Evolutionary conservation across 2,329 filamentous ascomycete species (phyloP), one percentile per base, ranked within the genome.

Genomic region (Chrysoporthe austroafricana): DNA sequence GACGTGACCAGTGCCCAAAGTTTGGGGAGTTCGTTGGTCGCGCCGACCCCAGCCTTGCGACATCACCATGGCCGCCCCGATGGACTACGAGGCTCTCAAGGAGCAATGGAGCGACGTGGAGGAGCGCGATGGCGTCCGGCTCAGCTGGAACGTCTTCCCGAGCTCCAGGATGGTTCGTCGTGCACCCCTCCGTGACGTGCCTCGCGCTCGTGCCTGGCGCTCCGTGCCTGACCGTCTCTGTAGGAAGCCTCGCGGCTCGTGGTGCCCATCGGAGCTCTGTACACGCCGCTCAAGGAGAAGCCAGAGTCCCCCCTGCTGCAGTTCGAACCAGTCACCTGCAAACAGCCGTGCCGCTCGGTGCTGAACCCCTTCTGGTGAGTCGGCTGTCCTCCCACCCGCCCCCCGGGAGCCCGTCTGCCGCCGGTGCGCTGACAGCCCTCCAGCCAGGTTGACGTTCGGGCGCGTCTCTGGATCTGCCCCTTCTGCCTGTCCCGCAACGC

Each of bases 61-160:
- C 54, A 63, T 52, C 58, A 66, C 43, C 59, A 70, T 70, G 68
- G 63, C 65, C 26, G 69, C 67, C 21, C 56, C 67, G 60, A 97
- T 97, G 94, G 94, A 97, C 79, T 97, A 93, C 85, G 94, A 97
- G 80, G 87, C 90, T 73, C 83, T 97, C 73, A 97, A 97, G 83
- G 94, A 97, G 81, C 91, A 95, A 83, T 97, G 94, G 94, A 93
- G 91, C 76, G 94, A 97, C 79, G 90, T 97, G 68, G 96, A 99
- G 84, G 96, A 99, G 77, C 90, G 93, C 74, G 96, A 99, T 88
- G 96, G 96, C 70, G 89, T 98, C 76, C 90, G 96, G 71, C 86
- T 99, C 73, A 97, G 95, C 82, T 99, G 96, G 96, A 99, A 99
- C 79, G 96, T 96, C 70, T 97, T 99, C 77, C 96, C 96, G 62